Evolutionary conservation across 2,329 filamentous ascomycete species (phyloP).

Genomic region (Sporothrix schenckii): DNA sequence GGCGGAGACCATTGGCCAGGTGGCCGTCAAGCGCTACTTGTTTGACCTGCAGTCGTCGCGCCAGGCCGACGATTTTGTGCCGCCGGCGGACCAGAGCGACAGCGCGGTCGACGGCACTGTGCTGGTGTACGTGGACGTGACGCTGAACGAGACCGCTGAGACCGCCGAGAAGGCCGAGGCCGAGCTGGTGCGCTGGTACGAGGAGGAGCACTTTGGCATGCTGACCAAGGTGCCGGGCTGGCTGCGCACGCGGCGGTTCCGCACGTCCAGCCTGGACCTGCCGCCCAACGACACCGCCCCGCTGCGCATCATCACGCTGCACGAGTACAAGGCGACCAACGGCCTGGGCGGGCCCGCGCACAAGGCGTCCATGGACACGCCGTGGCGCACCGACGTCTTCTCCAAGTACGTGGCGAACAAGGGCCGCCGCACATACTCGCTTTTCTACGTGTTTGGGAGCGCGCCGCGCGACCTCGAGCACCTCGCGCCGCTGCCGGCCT

Average conservation of each 20-base stretch:
- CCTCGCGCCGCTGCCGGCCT: constrained; percentile 54
- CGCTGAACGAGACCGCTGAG: constrained; percentile 49
- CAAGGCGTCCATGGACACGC: constrained; percentile 63
- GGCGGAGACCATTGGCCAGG: constrained; percentile 57
- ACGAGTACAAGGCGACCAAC: constrained; percentile 71
- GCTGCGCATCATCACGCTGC: constrained; percentile 65
- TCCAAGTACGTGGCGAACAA: constrained; percentile 60
- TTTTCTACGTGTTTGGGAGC: constrained; percentile 80
- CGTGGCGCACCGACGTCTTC: constrained; percentile 63
- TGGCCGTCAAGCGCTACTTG: constrained; percentile 69
- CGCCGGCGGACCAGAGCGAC: constrained; percentile 62
- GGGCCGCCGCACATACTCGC: constrained; percentile 64
- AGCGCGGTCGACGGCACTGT: constrained; percentile 62
- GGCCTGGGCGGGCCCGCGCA: constrained; percentile 67
- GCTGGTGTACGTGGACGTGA: constrained; percentile 64
- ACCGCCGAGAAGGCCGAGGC: constrained; percentile 49
- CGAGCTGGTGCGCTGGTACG: constrained; percentile 68
- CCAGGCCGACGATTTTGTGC: constrained; percentile 59
- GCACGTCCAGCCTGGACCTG: constrained; percentile 65
- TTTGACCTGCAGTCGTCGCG: constrained; percentile 66
- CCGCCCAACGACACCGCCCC: constrained; percentile 50
- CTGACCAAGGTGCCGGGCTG: constrained; percentile 76
- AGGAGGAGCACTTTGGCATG: constrained; percentile 73
- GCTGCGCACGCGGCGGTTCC: constrained; percentile 72
- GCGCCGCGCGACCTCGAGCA: constrained; percentile 69